Base-by-base conservation (phyloP, 345 rosid species). In the Hibiscus trionum region DNA sequence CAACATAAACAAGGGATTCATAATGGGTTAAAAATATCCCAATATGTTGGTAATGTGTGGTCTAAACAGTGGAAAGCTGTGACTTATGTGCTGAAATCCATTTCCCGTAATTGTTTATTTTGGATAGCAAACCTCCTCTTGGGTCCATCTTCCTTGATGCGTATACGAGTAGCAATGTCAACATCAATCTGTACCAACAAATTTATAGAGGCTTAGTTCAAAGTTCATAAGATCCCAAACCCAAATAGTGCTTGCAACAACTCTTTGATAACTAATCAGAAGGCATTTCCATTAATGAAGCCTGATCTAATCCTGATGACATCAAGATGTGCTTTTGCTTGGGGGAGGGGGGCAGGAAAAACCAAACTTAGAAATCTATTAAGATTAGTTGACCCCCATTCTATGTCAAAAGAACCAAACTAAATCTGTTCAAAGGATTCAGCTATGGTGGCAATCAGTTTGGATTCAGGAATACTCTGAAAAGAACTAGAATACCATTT, bases 121-220 rank as follows among this genome's bases (percentile, higher is more conserved):
- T 49, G 53, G 53, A 49, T 49, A 2, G 5, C 53, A 49, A 49
- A 49, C 97, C 99, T 95, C 80, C 85, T 86, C 83, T 87, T 89
- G 15, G 96, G 97, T 61, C 97, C 97, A 71, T 90, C 97, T 72
- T 87, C 91, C 82, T 83, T 84, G 75, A 95, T 86, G 69, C 72
- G 82, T 66, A 95, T 67, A 76, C 78, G 97, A 56, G 99, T 95
- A 14, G 96, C 87, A 26, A 95, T 80, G 76, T 95, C 97, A 4
- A 95, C 88, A 81, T 95, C 99, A 82, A 89, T 84, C 99, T 95
- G 92, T 62, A 80, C 62, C 70, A 71, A 46, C 55, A 60, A 58
- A 78, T 63, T 44, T 71, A 21, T 6, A 53, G 35, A 53, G 44
- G 68, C 70, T 56, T 19, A 73, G 59, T 37, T 46, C 60, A 71